phyloP scores from a whole-genome alignment of 2,329 filamentous ascomycete genomes.

The Monosporascus sp. region DNA sequence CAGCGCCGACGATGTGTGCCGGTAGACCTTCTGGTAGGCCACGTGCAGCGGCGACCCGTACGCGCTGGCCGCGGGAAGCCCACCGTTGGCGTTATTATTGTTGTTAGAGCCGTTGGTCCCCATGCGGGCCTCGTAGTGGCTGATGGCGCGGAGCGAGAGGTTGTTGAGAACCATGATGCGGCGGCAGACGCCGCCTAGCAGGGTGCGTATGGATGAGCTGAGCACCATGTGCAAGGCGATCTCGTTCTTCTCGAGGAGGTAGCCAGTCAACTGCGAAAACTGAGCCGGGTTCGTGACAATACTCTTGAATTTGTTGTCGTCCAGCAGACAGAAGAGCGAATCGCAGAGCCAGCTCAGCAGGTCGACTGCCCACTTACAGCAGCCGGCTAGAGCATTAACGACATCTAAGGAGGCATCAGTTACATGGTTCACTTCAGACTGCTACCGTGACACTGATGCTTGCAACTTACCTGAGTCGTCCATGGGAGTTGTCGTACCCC shows the following conservation, averaged over 20 bases:
- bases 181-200: constrained; percentile 64
- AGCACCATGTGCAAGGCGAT: constrained; percentile 61
- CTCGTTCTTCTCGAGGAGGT: constrained; percentile 50
- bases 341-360: constrained; percentile 60
- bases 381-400: constrained; percentile 65
- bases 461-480: constrained; percentile 54
- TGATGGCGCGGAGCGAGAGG: constrained; percentile 43
- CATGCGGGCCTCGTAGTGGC: constrained; percentile 42
- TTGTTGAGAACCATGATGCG: constrained; percentile 54
- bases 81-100: constrained; percentile 34
- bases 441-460: too few species aligned
- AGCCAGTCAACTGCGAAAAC: constrained; percentile 43
- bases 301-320: constrained; percentile 45
- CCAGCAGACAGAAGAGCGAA: constrained; percentile 50
- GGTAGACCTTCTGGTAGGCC: constrained; percentile 50
- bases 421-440: neutral
- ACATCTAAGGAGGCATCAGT: constrained; percentile 48
- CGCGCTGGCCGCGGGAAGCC: neutral
- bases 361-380: constrained; percentile 74
- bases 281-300: constrained; percentile 39
- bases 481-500: constrained; percentile 52
- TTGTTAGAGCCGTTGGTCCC: constrained; percentile 38
- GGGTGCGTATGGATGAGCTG: constrained; percentile 67
- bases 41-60: constrained; percentile 43
- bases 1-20: constrained; percentile 43